These are phyloP conservation scores for Hypericum perforatum DNA, from an alignment of 345 rosid species.

Conservation along the genomic window DNA sequence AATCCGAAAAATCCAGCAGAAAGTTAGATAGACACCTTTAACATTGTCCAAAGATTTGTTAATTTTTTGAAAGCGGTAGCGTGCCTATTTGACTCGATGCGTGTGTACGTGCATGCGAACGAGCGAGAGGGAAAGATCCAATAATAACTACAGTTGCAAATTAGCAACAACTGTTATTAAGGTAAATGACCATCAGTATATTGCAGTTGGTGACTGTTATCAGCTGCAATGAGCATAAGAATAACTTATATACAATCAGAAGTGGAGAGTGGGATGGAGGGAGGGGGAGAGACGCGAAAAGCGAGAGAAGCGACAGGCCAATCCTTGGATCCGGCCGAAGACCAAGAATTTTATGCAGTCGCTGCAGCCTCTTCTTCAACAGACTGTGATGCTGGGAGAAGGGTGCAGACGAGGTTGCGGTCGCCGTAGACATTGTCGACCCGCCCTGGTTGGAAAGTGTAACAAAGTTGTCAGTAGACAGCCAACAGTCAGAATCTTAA, in stretches of 20 bases:
- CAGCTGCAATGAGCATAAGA: conserved; percentile 20
- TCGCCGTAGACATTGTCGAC: conserved; percentile 97
- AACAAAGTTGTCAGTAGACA: neutral
- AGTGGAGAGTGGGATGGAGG: conserved; percentile 6
- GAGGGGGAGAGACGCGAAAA: conserved; percentile 4
- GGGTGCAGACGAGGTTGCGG: conserved; percentile 89
- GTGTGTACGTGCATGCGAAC: neutral
- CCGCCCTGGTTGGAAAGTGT: conserved; percentile 42
- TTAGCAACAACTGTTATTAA: conserved; percentile 15
- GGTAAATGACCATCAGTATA: conserved; percentile 18
- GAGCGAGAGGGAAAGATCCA: conserved; percentile 1
- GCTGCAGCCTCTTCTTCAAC: conserved; percentile 82
- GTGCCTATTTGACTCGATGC: no score
- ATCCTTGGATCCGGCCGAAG: neutral
- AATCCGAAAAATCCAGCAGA: no score
- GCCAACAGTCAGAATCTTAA: neutral
- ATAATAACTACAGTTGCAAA: conserved; percentile 27
- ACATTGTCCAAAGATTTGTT: no score
- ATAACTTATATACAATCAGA: conserved; percentile 23
- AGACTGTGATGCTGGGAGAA: conserved; percentile 50
- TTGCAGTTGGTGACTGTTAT: conserved; percentile 15
- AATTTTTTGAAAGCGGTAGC: no score
- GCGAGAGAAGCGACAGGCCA: conserved; percentile 2
- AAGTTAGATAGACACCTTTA: no score
- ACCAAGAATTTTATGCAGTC: conserved; percentile 44